phyloP scores from a whole-genome alignment of 306 rosid species.

The Hippophae tibetana region DNA sequence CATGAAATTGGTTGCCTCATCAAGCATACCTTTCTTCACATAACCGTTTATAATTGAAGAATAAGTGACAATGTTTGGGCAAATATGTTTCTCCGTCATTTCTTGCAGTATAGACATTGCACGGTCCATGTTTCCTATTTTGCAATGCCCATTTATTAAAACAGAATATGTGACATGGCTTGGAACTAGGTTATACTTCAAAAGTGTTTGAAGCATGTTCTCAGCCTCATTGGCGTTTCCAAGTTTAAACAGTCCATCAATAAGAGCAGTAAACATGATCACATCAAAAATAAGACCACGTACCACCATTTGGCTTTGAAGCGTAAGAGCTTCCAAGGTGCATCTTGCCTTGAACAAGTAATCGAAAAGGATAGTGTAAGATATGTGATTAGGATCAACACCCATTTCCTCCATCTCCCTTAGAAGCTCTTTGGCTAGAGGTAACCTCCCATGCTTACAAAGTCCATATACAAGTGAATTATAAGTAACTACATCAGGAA shows the following conservation, averaged over 20 bases:
- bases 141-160: constrained; percentile 61
- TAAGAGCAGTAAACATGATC: constrained; percentile 49
- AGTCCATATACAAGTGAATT: constrained; percentile 62
- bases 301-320: constrained; percentile 65
- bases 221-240: constrained; percentile 55
- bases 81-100: constrained; percentile 48
- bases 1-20: constrained; percentile 46
- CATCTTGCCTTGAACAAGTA: constrained; percentile 54
- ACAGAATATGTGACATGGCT: constrained; percentile 63
- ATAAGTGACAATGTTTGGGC: constrained; percentile 61
- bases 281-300: constrained; percentile 65
- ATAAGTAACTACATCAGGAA: constrained; percentile 67
- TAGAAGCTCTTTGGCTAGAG: constrained; percentile 52
- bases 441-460: constrained; percentile 59
- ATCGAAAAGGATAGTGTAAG: constrained; percentile 55
- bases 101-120: constrained; percentile 46
- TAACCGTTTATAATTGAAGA: constrained; percentile 71
- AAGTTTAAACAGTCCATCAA: constrained; percentile 73
- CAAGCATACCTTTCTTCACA: constrained; percentile 67
- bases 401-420: constrained; percentile 73
- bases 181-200: constrained; percentile 49
- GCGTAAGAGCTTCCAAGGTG: constrained; percentile 47
- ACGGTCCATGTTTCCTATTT: constrained; percentile 51
- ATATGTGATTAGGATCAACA: constrained; percentile 57
- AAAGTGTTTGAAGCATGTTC: constrained; percentile 38